A percentile compares a stretch with the other conserved stretches of the same genome.
phyloP scores from a whole-genome alignment of 2,329 filamentous ascomycete genomes.

The Lecanicillium sp. region DNA sequence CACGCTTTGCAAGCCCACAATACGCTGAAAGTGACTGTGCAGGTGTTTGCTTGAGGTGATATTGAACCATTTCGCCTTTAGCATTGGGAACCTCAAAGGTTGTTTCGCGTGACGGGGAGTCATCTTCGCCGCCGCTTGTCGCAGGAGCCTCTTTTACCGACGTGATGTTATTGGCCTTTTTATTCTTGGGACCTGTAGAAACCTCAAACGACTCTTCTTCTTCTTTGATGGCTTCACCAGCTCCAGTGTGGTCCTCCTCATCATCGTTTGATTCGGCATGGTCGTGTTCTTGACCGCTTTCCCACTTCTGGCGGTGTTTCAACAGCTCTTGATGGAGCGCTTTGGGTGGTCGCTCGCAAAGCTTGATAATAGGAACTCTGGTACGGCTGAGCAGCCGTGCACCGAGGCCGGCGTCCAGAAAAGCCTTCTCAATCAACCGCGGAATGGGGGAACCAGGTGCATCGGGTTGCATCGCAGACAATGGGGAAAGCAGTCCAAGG shows the following conservation, averaged over 20 bases:
- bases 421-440: slow-evolving; percentile 63
- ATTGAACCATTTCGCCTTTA: slow-evolving; percentile 12
- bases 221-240: slow-evolving; percentile 14
- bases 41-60: slow-evolving; percentile 32
- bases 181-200: too few species aligned
- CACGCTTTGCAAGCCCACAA: slow-evolving; percentile 38
- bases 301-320: slow-evolving; percentile 64
- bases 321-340: slow-evolving; percentile 52
- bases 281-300: slow-evolving; percentile 42
- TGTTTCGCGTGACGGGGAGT: slow-evolving; percentile 1
- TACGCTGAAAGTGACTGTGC: slow-evolving; percentile 37
- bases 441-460: slow-evolving; percentile 56
- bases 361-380: slow-evolving; percentile 78
- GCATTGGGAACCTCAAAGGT: slow-evolving; percentile 16
- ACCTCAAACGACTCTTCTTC: slow-evolving; percentile 13
- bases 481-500: slow-evolving; percentile 63
- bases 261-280: slow-evolving; percentile 25
- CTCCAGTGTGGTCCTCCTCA: slow-evolving; percentile 22
- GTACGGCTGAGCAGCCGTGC: slow-evolving; percentile 71
- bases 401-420: slow-evolving; percentile 64
- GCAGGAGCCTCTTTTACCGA: not conserved
- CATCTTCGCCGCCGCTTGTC: not conserved
- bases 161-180: slow-evolving; percentile 7
- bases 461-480: slow-evolving; percentile 45
- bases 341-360: slow-evolving; percentile 63